A percentile compares a stretch with the other conserved stretches of the same genome.
phyloP scores from a whole-genome alignment of 352 stramenopile species.

The Globisporangium cederbergense region DNA sequence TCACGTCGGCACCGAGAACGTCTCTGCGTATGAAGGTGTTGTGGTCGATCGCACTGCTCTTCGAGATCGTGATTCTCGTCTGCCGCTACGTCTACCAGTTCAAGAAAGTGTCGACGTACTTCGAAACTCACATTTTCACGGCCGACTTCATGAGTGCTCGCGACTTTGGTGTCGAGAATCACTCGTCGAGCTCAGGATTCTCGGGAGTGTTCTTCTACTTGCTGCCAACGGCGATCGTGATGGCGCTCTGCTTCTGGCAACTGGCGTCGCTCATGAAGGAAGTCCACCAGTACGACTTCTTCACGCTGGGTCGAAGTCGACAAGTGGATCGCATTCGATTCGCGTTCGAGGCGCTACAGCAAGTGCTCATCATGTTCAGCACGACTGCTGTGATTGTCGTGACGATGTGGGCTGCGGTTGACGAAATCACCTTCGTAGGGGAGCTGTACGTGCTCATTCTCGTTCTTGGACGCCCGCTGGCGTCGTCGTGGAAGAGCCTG shows the following conservation, averaged over 20 bases:
- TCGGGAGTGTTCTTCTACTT: slow-evolving; percentile 81
- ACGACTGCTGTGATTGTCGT: slow-evolving; percentile 62
- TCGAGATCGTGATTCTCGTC: slow-evolving; percentile 67
- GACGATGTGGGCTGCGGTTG: slow-evolving; percentile 63
- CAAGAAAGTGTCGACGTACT: slow-evolving; percentile 54
- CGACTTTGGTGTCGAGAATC: slow-evolving; percentile 72
- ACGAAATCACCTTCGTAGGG: slow-evolving; percentile 60
- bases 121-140: slow-evolving; percentile 68
- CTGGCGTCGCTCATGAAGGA: slow-evolving; percentile 70
- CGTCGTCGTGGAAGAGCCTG: slow-evolving; percentile 57
- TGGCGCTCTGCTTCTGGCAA: slow-evolving; percentile 81
- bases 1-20: slow-evolving; percentile 57
- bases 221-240: slow-evolving; percentile 64
- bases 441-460: slow-evolving; percentile 66
- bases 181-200: slow-evolving; percentile 48
- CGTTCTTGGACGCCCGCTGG: slow-evolving; percentile 48
- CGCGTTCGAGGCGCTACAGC: slow-evolving; percentile 53
- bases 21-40: slow-evolving; percentile 68
- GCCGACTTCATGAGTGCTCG: slow-evolving; percentile 63
- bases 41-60: slow-evolving; percentile 73
- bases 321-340: slow-evolving; percentile 51
- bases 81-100: slow-evolving; percentile 84
- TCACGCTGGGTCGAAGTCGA: slow-evolving; percentile 51
- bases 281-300: slow-evolving; percentile 58
- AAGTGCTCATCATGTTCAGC: slow-evolving; percentile 68